Base-by-base conservation (phyloP, 495 filamentous ascomycete genomes). In the Lasiosphaeria miniovina region DNA sequence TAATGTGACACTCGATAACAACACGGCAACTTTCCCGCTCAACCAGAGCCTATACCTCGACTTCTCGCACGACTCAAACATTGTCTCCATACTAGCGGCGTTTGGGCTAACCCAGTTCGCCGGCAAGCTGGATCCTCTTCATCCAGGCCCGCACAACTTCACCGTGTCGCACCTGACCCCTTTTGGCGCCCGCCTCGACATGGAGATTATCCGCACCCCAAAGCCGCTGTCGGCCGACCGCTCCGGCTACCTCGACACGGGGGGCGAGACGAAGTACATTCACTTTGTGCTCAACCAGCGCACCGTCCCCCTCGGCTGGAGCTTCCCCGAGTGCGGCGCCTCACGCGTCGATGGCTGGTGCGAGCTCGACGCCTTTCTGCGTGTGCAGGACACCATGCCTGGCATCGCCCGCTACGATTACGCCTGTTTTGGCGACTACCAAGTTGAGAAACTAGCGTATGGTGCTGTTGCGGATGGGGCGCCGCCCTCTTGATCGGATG, bases 1-100 rank as follows among this genome's bases (percentile, higher is more conserved):
- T 74, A 88, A 88, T 65, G 68, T 80, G 40, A 93, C 90, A 0
- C 79, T 96, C 0, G 89, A 96, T 69, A 75, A 73, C 34, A 76
- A 80, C 56, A 72, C 77, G 1, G 64, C 64, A 12, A 89, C 86
- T 0, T 96, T 94, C 66, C 90, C 91, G 0, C 70, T 93, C 4
- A 80, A 86, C 61, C 74, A 76, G 32, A 77, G 61, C 24, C 70
- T 93, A 0, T 96, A 90, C 60, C 87, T 90, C 0, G 91, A 96
- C 74, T 93, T 96, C 68, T 87, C 84, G 7, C 91, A 96, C 68
- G 91, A 96, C 74, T 93, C 92, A 65, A 85, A 87, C 63, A 87
- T 94, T 79, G 82, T 84, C 8, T 77, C 80, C 36, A 84, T 91
- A 54, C 88, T 89, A 67, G 80, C 82, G 12, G 89, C 90, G 0